A percentile compares a stretch with the other conserved stretches of the same genome.
Conservation (phyloP, 768 basidiomycete genomes). For the Sarcomyxa edulis region DNA sequence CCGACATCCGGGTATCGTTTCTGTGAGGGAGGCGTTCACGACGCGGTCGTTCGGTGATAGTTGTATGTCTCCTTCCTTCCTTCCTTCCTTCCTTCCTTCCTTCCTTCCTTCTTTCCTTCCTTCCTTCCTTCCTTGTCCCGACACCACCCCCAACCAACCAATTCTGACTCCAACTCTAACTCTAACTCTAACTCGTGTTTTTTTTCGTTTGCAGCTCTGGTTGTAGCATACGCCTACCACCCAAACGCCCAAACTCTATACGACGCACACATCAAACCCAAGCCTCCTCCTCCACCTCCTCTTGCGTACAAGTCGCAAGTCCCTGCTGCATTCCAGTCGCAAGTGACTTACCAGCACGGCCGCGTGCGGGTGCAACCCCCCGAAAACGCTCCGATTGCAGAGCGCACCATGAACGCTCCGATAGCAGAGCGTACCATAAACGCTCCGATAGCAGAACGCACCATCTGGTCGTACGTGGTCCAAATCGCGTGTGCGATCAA, state of each 20-base stretch:
- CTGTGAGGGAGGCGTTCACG: slow-evolving; percentile 90
- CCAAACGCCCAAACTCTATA: slow-evolving; percentile 78
- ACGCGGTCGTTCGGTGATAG: slow-evolving; percentile 89
- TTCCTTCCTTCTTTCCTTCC: not conserved
- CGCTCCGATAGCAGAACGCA: slow-evolving; percentile 61
- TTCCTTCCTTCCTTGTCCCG: too few relatives aligned
- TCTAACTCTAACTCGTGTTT: too few relatives aligned
- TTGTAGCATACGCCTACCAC: slow-evolving; percentile 89
- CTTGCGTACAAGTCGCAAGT: too few relatives aligned
- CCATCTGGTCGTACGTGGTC: slow-evolving; percentile 88
- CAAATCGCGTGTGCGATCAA: slow-evolving; percentile 89
- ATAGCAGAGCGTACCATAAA: too few relatives aligned
- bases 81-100: not conserved
- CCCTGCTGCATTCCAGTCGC: too few relatives aligned
- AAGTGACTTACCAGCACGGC: slow-evolving; percentile 26
- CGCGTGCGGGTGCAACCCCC: slow-evolving; percentile 15
- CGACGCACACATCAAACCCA: slow-evolving; percentile 69
- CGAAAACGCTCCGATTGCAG: too few relatives aligned
- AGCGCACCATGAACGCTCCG: too few relatives aligned
- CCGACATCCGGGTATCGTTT: slow-evolving; percentile 80
- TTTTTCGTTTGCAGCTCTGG: slow-evolving; percentile 54
- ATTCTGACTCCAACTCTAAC: too few relatives aligned
- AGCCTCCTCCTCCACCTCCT: slow-evolving; percentile 30
- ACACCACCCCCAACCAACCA: too few relatives aligned
- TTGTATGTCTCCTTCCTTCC: slow-evolving; percentile 48